Conservation (phyloP, 2,329 filamentous ascomycete genomes). For the Trichophyton rubrum region DNA sequence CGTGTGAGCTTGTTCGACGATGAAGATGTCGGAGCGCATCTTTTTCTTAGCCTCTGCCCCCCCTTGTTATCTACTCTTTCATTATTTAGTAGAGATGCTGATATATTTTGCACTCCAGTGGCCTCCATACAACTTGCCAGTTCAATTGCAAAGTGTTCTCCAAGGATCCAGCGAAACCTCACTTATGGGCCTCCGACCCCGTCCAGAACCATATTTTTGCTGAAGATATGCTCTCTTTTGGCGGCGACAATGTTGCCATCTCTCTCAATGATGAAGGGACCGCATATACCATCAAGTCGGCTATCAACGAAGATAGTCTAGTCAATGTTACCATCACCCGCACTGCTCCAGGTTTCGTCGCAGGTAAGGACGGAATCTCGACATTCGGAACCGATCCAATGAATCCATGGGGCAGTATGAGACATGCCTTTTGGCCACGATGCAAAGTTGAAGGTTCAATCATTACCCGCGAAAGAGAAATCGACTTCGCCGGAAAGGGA, state of each 20-base stretch:
- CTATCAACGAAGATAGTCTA: slow-evolving; percentile 64
- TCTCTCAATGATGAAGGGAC: slow-evolving; percentile 76
- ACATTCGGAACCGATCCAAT: slow-evolving; percentile 74
- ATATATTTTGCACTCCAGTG: slow-evolving; percentile 40
- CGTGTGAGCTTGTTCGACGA: slow-evolving; percentile 47
- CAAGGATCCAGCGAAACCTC: slow-evolving; percentile 56
- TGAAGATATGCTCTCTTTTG: slow-evolving; percentile 70
- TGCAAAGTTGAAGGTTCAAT: slow-evolving; percentile 72
- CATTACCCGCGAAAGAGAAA: slow-evolving; percentile 64
- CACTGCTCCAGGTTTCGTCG: slow-evolving; percentile 66
- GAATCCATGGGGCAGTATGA: slow-evolving; percentile 85
- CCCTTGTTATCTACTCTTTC: background rate
- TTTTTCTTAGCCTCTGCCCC: background rate
- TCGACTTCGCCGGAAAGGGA: slow-evolving; percentile 69
- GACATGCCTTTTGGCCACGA: slow-evolving; percentile 88
- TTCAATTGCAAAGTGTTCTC: slow-evolving; percentile 93
- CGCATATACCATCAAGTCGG: slow-evolving; percentile 79
- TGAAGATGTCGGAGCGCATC: slow-evolving; percentile 2
- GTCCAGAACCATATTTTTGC: slow-evolving; percentile 72
- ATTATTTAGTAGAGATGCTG: background rate
- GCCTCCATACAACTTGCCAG: slow-evolving; percentile 78
- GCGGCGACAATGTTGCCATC: slow-evolving; percentile 71
- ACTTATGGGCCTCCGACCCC: slow-evolving; percentile 72
- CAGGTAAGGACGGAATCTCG: slow-evolving; percentile 70
- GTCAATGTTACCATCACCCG: slow-evolving; percentile 77